phyloP scores from a whole-genome alignment of 1,139 yeast species.

The Kazachstania sp. region DNA sequence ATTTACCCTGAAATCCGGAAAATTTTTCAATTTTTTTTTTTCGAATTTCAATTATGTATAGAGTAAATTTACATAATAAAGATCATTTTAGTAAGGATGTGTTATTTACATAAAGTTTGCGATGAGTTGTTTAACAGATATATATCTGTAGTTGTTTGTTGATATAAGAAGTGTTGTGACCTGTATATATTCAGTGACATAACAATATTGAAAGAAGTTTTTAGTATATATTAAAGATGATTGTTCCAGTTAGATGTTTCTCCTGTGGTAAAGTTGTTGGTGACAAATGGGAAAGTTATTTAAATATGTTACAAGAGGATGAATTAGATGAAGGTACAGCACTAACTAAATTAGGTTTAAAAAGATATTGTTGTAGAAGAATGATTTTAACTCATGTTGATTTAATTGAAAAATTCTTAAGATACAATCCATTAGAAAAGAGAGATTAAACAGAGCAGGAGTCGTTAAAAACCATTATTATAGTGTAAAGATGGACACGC shows the following conservation, averaged over 20 bases:
- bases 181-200: no score
- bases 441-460: constrained; percentile 48
- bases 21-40: no score
- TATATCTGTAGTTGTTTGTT: no score
- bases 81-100: no score
- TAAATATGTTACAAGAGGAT: constrained; percentile 82
- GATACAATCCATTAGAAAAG: constrained; percentile 94
- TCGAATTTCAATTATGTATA: no score
- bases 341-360: constrained; percentile 79
- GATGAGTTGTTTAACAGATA: no score
- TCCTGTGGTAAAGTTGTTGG: constrained; percentile 99
- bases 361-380: constrained; percentile 97
- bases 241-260: constrained; percentile 98
- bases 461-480: not conserved
- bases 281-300: constrained; percentile 97
- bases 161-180: no score
- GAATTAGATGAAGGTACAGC: constrained; percentile 93
- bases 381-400: constrained; percentile 99
- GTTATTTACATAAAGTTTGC: no score
- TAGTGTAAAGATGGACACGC: not conserved
- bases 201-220: no score
- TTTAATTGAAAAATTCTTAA: constrained; percentile 90
- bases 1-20: not conserved
- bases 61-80: no score
- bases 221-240: constrained; percentile 42